These are phyloP conservation scores for Evernia prunastri DNA, from an alignment of 495 filamentous ascomycete genomes.

Conservation along the genomic window DNA sequence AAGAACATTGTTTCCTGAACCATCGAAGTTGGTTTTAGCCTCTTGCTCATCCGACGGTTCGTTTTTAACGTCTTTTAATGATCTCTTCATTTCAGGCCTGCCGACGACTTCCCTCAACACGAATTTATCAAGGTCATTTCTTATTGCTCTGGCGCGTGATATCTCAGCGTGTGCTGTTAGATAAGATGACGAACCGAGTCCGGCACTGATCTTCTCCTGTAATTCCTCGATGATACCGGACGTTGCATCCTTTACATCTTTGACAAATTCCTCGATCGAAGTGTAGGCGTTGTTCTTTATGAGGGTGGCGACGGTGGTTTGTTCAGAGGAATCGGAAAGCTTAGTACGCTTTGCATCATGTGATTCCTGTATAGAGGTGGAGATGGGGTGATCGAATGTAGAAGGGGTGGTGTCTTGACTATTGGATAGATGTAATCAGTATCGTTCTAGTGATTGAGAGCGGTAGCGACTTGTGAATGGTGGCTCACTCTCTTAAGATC, in stretches of 20 bases:
- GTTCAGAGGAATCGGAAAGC: conserved; percentile 37
- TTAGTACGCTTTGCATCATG: conserved; percentile 42
- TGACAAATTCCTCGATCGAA: conserved; percentile 43
- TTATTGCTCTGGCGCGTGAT: conserved; percentile 36
- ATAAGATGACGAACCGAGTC: conserved; percentile 19
- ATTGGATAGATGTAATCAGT: background rate
- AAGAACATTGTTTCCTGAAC: conserved; percentile 46
- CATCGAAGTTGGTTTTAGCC: conserved; percentile 4
- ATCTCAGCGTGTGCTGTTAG: conserved; percentile 31
- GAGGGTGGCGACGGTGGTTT: conserved; percentile 36
- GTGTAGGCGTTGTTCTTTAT: conserved; percentile 40
- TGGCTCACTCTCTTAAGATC: conserved; percentile 23
- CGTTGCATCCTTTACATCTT: conserved; percentile 47
- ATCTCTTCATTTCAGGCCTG: conserved; percentile 24
- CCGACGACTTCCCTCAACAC: conserved; percentile 38
- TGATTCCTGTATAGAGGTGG: background rate
- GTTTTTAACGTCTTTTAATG: conserved; percentile 16
- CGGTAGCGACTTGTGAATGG: background rate
- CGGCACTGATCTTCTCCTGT: conserved; percentile 33
- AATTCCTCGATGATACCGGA: conserved; percentile 40
- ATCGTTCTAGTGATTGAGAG: background rate
- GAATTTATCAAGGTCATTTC: conserved; percentile 45
- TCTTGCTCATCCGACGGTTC: conserved; percentile 5
- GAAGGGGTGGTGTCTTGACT: conserved; percentile 26
- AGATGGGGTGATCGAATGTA: conserved; percentile 21